Base-by-base conservation (phyloP, 768 basidiomycete species). In the Favolaschia claudopus region DNA sequence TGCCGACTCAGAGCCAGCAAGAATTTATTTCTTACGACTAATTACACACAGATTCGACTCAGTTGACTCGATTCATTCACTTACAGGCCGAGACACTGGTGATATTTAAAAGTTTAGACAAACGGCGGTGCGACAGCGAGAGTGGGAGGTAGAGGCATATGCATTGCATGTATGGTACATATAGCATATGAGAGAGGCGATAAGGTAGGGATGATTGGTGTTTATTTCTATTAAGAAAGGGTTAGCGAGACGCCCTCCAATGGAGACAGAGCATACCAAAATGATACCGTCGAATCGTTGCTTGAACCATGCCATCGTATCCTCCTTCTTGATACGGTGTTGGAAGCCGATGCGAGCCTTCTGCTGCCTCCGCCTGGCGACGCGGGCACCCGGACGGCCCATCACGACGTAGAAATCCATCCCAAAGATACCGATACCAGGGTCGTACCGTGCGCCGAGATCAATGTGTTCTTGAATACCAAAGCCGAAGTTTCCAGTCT, bases 381-480 rank as follows among this genome's bases (percentile, higher is more conserved):
- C 93, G 60, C 96, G 92, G 69, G 82, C 87, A 67, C 96, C 96
- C 48, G 96, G 95, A 69, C 96, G 89, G 67, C 95, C 95, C 95
- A 99, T 96, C 60, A 96, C 94, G 67, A 93, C 91, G 73, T 89
- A 96, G 82, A 99, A 99, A 82, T 99, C 96, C 96, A 98, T 98
- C 66, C 96, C 96, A 74, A 98, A 98, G 77, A 99, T 98, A 88
- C 96, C 96, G 72, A 99, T 98, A 72, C 86, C 85, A 62, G 96
- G 96, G 78, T 99, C 96, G 81, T 99, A 99, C 73, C 96, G 89
- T 70, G 96, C 96, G 73, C 96, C 96, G 66, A 99, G 82, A 79
- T 99, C 96, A 79, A 99, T 99, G 80, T 99, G 96, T 83, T 97
- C 94, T 81, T 96, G 94, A 74, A 97, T 93, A 75, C 96, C 96